Evolutionary conservation across 345 rosid species (phyloP), one percentile per base, ranked within the genome.

Genomic region (Syzygium aqueum): DNA sequence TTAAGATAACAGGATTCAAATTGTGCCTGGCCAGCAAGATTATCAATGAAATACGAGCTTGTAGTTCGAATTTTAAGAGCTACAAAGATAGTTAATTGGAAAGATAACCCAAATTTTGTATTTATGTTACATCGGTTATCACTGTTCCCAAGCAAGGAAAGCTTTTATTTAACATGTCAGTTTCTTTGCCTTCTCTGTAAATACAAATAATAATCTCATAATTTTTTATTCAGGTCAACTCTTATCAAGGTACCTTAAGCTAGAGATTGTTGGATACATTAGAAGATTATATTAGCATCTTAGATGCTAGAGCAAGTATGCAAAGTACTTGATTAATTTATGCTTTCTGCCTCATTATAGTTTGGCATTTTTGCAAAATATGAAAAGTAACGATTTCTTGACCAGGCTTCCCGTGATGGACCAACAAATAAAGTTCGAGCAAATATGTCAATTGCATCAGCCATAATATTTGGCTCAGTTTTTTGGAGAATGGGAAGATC

Each of bases 401-500:
- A 85, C 84, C 87, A 97, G 99, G 99, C 99, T 89, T 95, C 96
- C 90, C 96, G 98, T 86, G 98, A 97, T 94, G 99, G 98, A 59
- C 98, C 99, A 56, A 97, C 99, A 84, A 97, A 96, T 91, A 95
- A 97, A 91, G 99, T 97, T 87, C 95, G 98, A 80, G 94, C 98
- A 88, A 95, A 95, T 91, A 97, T 97, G 99, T 97, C 99, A 59
- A 89, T 96, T 89, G 99, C 99, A 85, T 96, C 99, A 86, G 99
- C 99, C 89, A 88, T 96, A 91, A 97, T 97, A 89, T 97, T 97
- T 94, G 99, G 99, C 87, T 97, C 99, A 11, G 97, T 97, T 87
- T 97, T 97, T 89, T 97, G 98, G 99, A 96, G 96, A 90, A 95
- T 97, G 95, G 99, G 99, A 88, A 93, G 90, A 89, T 96, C 99